Evolutionary conservation across 345 rosid genomes (phyloP), one percentile per base, ranked within the genome.

Genomic region (Cochlearia excelsa): DNA sequence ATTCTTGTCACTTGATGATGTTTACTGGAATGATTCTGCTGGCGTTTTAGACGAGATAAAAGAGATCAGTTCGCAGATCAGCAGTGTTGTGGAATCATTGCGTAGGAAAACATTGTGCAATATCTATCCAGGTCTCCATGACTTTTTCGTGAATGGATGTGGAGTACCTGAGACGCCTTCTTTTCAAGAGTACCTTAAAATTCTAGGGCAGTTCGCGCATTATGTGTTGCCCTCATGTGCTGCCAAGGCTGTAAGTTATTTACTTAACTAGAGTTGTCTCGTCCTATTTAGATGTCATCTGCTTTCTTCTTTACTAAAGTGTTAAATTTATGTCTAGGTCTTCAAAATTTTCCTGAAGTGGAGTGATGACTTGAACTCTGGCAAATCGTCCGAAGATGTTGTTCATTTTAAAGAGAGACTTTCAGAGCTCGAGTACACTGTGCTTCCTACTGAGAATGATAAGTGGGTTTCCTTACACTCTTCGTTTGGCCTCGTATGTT

Each of bases 391-490:
- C 11, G 81, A 75, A 56, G 94, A 89, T 74, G 67, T 85, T 42
- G 50, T 28, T 61, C 68, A 57, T 67, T 70, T 93, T 45, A 84
- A 78, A 74, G 85, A 85, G 48, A 76, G 76, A 69, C 84, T 93
- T 68, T 46, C 34, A 57, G 77, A 83, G 75, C 55, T 61, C 55
- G 93, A 88, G 33, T 81, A 67, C 67, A 73, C 81, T 2, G 81
- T 86, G 66, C 89, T 92, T 71, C 97, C 95, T 58, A 81, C 98
- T 38, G 55, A 59, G 42, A 68, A 59, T 46, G 84, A 86, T 65
- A 83, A 81, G 69, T 92, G 95, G 97, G 95, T 86, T 54, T 88
- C 97, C 26, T 63, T 88, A 52, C 95, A 92, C 69, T 78, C 87
- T 54, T 86, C 95, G 28, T 83, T 74, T 54, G 91, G 95, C 74